A percentile compares a stretch with the other conserved stretches of the same genome.
Conservation (phyloP, 1,139 yeast species). For the Suhomyces yuchorum region DNA sequence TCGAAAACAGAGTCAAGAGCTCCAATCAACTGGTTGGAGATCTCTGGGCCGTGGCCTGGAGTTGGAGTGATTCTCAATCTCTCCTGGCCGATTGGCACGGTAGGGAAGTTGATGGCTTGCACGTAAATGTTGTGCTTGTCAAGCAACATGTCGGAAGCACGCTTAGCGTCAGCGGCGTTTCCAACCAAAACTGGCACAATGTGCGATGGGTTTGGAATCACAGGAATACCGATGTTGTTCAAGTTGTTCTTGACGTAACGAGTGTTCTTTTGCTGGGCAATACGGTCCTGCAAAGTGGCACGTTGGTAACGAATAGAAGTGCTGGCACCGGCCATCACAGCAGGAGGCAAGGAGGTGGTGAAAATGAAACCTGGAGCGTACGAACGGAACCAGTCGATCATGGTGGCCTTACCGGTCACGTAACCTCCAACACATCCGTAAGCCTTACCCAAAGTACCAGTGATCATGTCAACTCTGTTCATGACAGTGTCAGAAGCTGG, state of each 20-base stretch:
- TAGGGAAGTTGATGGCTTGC: constrained; percentile 97
- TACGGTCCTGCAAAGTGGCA: constrained; percentile 73
- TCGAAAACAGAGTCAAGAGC: constrained; percentile 83
- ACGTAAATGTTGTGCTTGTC: constrained; percentile 86
- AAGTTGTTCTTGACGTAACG: constrained; percentile 79
- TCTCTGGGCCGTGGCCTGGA: constrained; percentile 85
- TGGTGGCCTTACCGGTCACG: constrained; percentile 80
- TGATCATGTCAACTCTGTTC: constrained; percentile 92
- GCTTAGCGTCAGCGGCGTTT: constrained; percentile 88
- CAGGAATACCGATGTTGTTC: constrained; percentile 79
- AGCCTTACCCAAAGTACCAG: constrained; percentile 97
- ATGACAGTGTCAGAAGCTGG: constrained; percentile 57
- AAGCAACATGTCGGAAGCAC: constrained; percentile 86
- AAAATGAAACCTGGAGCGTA: constrained; percentile 97
- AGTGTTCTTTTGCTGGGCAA: constrained; percentile 82
- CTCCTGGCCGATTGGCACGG: constrained; percentile 95
- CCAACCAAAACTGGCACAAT: constrained; percentile 95
- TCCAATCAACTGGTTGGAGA: constrained; percentile 71
- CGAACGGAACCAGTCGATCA: constrained; percentile 94
- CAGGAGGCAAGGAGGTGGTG: constrained; percentile 94
- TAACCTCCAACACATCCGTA: constrained; percentile 98
- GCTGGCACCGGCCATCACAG: constrained; percentile 95
- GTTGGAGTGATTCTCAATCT: constrained; percentile 96
- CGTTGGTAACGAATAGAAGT: constrained; percentile 87
- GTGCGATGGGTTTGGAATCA: constrained; percentile 96